Conservation (phyloP, 2,329 filamentous ascomycete genomes). For the Fusarium globosum region DNA sequence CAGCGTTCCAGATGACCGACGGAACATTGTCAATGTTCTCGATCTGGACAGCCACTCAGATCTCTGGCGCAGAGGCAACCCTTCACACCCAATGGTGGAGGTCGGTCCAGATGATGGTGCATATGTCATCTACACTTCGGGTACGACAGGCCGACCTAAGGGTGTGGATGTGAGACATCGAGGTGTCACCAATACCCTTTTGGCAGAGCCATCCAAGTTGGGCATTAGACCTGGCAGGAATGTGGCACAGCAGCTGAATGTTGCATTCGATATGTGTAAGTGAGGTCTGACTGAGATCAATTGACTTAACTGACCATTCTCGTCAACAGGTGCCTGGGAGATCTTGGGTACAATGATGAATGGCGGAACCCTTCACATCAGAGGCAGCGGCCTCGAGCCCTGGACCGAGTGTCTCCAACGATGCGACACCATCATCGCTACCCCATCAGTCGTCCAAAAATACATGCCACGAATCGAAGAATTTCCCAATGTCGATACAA, state of each 20-base stretch:
- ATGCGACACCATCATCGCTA: conserved; percentile 30
- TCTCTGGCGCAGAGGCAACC: conserved; percentile 18
- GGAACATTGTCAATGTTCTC: conserved; percentile 16
- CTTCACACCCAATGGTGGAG: conserved; percentile 18
- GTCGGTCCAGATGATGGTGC: conserved; percentile 24
- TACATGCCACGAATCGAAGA: conserved; percentile 25
- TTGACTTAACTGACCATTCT: not conserved
- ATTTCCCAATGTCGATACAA: conserved; percentile 28
- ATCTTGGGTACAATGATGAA: conserved; percentile 35
- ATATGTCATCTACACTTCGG: conserved; percentile 36
- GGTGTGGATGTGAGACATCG: conserved; percentile 32
- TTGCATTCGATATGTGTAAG: conserved; percentile 37
- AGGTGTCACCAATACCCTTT: conserved; percentile 28
- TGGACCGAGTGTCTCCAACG: conserved; percentile 32
- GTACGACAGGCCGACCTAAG: conserved; percentile 30
- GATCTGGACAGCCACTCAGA: conserved; percentile 18
- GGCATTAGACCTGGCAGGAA: conserved; percentile 23
- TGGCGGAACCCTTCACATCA: conserved; percentile 31
- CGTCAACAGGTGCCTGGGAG: conserved; percentile 25
- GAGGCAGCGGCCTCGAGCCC: conserved; percentile 25
- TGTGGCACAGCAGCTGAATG: conserved; percentile 35
- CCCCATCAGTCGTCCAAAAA: conserved; percentile 29
- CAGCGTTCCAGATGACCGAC: conserved; percentile 14
- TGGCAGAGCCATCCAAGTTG: conserved; percentile 29
- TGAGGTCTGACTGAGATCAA: rapidly evolving